These are phyloP conservation scores for Scheffersomyces quercinus DNA, from an alignment of 1,139 yeast species.

Conservation along the genomic window DNA sequence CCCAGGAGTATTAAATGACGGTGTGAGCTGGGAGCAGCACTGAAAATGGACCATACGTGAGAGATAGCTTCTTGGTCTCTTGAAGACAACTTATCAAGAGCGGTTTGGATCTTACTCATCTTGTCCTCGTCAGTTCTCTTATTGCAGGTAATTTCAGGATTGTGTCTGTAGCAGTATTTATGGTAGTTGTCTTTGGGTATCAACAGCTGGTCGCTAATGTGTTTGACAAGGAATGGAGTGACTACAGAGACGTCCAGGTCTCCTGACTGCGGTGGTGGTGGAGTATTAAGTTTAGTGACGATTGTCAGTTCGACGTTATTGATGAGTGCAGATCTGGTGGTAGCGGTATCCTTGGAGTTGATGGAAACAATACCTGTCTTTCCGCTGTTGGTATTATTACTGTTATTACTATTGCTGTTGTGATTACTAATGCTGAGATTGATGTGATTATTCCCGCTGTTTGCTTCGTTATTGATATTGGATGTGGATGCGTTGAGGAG, in stretches of 20 bases:
- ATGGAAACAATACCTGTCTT: background rate
- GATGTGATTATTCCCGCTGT: too few species aligned
- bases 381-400: background rate
- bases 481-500: too few species aligned
- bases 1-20: slow-evolving; percentile 81
- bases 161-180: slow-evolving; percentile 85
- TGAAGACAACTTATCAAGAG: slow-evolving; percentile 57
- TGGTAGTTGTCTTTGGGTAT: slow-evolving; percentile 54
- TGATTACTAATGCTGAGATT: too few species aligned
- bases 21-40: slow-evolving; percentile 68
- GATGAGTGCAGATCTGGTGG: slow-evolving; percentile 4
- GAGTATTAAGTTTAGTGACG: slow-evolving; percentile 2
- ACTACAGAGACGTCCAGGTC: slow-evolving; percentile 32
- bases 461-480: too few species aligned
- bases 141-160: slow-evolving; percentile 78
- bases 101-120: slow-evolving; percentile 61
- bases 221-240: slow-evolving; percentile 48
- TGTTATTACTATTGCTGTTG: background rate
- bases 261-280: slow-evolving; percentile 4
- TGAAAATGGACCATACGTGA: slow-evolving; percentile 77
- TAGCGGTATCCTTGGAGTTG: background rate
- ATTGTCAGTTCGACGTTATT: slow-evolving; percentile 5
- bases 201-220: slow-evolving; percentile 42
- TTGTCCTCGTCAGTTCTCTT: slow-evolving; percentile 67
- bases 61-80: slow-evolving; percentile 71